phyloP scores from a whole-genome alignment of 1,284 basidiomycete species.

The Rhizoctonia solani region DNA sequence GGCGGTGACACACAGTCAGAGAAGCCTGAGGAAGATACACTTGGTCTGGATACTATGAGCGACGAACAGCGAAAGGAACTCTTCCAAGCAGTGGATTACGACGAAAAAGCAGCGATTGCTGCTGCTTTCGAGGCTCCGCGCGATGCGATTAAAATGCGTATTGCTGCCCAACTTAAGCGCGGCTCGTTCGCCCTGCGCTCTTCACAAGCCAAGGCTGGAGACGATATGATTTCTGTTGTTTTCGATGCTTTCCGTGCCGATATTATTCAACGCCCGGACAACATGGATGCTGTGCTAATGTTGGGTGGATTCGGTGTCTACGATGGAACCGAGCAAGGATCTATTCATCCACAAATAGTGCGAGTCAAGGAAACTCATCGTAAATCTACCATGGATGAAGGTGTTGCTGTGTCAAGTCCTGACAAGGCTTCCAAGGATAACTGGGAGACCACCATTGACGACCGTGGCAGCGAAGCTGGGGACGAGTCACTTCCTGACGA shows the following conservation, averaged over 20 bases:
- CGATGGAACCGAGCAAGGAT: conserved; percentile 85
- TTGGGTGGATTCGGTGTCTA: conserved; percentile 89
- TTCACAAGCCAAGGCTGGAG: conserved; percentile 57
- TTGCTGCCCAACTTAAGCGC: conserved; percentile 79
- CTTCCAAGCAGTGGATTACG: conserved; percentile 93
- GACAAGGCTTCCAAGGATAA: conserved; percentile 43
- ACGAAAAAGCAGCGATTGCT: conserved; percentile 77
- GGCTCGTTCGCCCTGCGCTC: conserved; percentile 82
- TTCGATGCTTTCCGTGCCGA: conserved; percentile 90
- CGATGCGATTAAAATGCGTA: conserved; percentile 81
- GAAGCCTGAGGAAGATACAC: conserved; percentile 51
- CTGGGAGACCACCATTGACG: conserved; percentile 43
- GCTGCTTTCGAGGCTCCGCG: conserved; percentile 71
- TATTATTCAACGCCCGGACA: conserved; percentile 84
- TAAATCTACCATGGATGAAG: conserved; percentile 42
- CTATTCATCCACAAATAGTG: conserved; percentile 91
- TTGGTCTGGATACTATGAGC: conserved; percentile 69
- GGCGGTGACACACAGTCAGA: conserved; percentile 29
- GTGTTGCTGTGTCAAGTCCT: conserved; percentile 38
- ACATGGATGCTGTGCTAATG: conserved; percentile 80
- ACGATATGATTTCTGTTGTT: conserved; percentile 84
- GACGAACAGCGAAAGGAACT: conserved; percentile 93
- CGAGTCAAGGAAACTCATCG: conserved; percentile 70
- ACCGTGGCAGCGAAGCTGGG: conserved; percentile 36
- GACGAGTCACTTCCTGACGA: conserved; percentile 39